Evolutionary conservation across 2,329 filamentous ascomycete genomes (phyloP).

Genomic region (Aspergillus novoparasiticus): DNA sequence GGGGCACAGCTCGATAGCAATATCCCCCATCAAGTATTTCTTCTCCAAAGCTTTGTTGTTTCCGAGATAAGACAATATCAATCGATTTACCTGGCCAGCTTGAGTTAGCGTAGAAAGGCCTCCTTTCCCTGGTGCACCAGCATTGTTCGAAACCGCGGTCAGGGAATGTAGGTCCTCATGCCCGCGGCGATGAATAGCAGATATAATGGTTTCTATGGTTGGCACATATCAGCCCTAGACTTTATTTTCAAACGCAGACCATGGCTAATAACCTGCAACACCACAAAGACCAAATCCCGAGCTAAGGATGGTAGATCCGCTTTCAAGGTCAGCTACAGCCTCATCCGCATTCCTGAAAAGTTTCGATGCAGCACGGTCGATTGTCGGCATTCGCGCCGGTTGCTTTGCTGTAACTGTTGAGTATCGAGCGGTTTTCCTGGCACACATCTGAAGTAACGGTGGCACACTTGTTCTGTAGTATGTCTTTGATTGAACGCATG

Average conservation of each 20-base stretch:
- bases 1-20: slow-evolving; percentile 74
- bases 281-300: slow-evolving; percentile 83
- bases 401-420: slow-evolving; percentile 23
- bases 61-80: slow-evolving; percentile 75
- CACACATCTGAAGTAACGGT: slow-evolving; percentile 11
- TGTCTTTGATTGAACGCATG: slow-evolving; percentile 24
- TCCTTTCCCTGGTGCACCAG: slow-evolving; percentile 67
- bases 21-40: slow-evolving; percentile 73
- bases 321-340: slow-evolving; percentile 70
- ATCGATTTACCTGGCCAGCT: slow-evolving; percentile 69
- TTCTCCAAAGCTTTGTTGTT: slow-evolving; percentile 76
- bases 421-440: slow-evolving; percentile 16
- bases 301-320: slow-evolving; percentile 71
- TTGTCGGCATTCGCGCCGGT: slow-evolving; percentile 26
- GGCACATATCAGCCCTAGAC: neutral
- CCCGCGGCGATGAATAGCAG: slow-evolving; percentile 64
- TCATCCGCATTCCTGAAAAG: slow-evolving; percentile 58
- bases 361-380: slow-evolving; percentile 39
- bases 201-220: slow-evolving; percentile 67
- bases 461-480: slow-evolving; percentile 18
- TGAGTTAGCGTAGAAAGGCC: slow-evolving; percentile 70
- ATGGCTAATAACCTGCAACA: slow-evolving; percentile 58
- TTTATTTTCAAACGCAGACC: too few relatives aligned
- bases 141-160: slow-evolving; percentile 80
- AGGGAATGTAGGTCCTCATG: slow-evolving; percentile 59